Base-by-base conservation (phyloP, 2,329 filamentous ascomycete species). In the Coniochaeta hoffmannii region DNA sequence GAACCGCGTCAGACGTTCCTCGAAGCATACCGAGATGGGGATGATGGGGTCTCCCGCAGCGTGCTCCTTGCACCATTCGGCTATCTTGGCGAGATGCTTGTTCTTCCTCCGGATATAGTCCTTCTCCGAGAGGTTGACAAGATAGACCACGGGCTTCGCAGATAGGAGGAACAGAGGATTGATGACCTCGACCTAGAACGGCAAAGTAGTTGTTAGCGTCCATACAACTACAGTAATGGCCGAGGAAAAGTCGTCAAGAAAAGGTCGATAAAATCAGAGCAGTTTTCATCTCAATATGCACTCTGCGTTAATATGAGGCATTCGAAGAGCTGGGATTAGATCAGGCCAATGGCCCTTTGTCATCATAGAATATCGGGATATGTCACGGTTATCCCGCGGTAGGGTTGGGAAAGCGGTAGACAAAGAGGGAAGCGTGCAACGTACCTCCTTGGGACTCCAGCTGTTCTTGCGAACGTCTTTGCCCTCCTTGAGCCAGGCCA, bases 281-380 rank as follows among this genome's bases (percentile, higher is more conserved):
- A 75, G 80, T 81, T 83, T 76, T 89, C 80, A 87, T 97, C 91
- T 95, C 93, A 97, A 75, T 70, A 85, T 83, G 80, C 79, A 80
- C 88, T 90, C 88, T 79, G 81, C 82, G 85, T 89, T 84, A 75
- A 76, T 76, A 73, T 81, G 85, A 89, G 88, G 83, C 82, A 84
- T 87, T 97, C 93, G 87, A 96, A 88, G 94, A 99, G 94, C 94
- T 99, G 94, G 94, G 94, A 90, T 96, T 92, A 89, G 80, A 81
- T 91, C 88, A 88, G 92, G 90, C 89, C 82, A 75, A 78, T 82
- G 86, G 90, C 91, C 94, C 88, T 96, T 96, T 88, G 86, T 97
- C 94, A 97, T 97, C 94, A 96, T 87, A 66, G 71, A 77, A 84
- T 66, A 26, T 38, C 5, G 17, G 30, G 30, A 32, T n/a, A n/a